Conservation (phyloP, 2,329 filamentous ascomycete genomes). For the Byssochlamys sp. region DNA sequence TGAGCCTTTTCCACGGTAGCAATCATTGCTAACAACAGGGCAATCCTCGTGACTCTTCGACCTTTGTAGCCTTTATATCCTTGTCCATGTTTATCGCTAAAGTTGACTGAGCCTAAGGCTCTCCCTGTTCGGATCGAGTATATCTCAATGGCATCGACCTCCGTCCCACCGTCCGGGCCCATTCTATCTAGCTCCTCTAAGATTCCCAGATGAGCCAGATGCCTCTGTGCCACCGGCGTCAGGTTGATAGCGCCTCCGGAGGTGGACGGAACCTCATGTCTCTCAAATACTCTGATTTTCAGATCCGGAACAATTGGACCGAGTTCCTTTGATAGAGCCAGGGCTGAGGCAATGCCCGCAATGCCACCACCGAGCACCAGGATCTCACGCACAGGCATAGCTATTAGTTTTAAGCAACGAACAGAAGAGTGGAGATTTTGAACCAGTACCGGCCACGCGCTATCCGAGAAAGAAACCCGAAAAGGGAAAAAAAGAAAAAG, state of each 20-base stretch:
- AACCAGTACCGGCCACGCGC: not conserved
- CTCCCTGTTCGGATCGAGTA: constrained; percentile 32
- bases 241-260: constrained; percentile 38
- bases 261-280: constrained; percentile 32
- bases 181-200: constrained; percentile 28
- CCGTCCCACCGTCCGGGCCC: constrained; percentile 30
- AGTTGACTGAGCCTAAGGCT: constrained; percentile 29
- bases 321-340: constrained; percentile 24
- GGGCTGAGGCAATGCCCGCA: constrained; percentile 24
- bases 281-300: constrained; percentile 31
- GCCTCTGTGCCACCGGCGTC: constrained; percentile 35
- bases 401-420: not conserved
- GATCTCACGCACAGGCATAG: constrained; percentile 9
- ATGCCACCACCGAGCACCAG: constrained; percentile 27
- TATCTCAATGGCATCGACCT: constrained; percentile 33
- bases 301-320: constrained; percentile 23
- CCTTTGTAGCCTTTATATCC: constrained; percentile 30
- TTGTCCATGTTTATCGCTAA: constrained; percentile 26
- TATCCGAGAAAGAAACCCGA: not conserved
- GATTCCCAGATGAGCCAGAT: constrained; percentile 34
- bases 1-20: constrained; percentile 25
- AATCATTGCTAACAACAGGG: constrained; percentile 33
- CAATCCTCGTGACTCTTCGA: constrained; percentile 32
- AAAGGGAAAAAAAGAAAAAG: not conserved
- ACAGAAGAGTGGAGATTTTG: not conserved